Evolutionary conservation across 2,329 filamentous ascomycete genomes (phyloP), one percentile per base, ranked within the genome.

Genomic region (Penicillium glabrum): DNA sequence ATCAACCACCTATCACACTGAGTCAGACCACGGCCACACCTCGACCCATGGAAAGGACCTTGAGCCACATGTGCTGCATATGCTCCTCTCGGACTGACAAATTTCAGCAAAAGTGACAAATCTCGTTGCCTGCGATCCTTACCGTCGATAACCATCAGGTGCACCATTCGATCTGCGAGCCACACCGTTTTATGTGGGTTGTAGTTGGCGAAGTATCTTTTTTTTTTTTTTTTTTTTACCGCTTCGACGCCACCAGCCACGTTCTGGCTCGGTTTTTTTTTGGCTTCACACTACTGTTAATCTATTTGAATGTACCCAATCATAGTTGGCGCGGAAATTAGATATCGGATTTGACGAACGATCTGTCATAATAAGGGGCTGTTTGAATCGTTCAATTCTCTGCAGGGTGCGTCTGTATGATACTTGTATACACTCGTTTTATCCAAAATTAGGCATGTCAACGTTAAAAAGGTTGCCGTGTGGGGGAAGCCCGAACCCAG

Each of bases 401-500:
- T 35, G 35, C 31, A 29, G 29, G 29, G 5, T 19, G 14, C 35
- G 7, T n/a, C 14, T 19, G 35, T 19, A 19, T 39, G 16, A 39
- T 19, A 39, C n/a, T 10, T 19, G 35, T 39, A 16, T 37, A 29
- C 27, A 11, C 27, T 19, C 35, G 35, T 9, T 39, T 37, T 21
- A 24, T 39, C 35, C 35, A 39, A 19, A 39, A 19, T 39, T 39
- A 39, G 37, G 14, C 50, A 31, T 23, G 26, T 26, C 26, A 44
- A 27, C n/a, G 21, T 45, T 33, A 27, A 24, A 24, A 51, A 16
- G 44, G 53, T 51, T 55, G 56, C 55, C 51, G 54, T 53, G 54
- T 58, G 57, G 57, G 54, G 59, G 46, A 44, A 31, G 13, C 27
- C 41, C 33, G 54, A 54, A 51, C 56, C 61, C 61, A 41, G 44